A percentile compares a stretch with the other conserved stretches of the same genome.
phyloP scores from a whole-genome alignment of 2,329 filamentous ascomycete genomes.

The Hymenoscyphus infarciens region DNA sequence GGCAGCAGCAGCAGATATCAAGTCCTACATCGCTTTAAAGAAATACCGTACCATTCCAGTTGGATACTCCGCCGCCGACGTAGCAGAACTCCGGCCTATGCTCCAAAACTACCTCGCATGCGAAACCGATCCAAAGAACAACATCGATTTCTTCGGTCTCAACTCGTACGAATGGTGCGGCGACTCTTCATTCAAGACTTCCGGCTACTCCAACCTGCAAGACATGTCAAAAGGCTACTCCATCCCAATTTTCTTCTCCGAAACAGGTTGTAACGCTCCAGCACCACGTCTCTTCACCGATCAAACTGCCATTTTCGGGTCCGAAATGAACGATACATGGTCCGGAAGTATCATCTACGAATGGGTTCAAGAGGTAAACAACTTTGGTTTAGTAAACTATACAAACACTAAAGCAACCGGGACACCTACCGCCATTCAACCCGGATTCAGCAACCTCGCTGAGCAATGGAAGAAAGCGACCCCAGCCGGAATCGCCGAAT shows the following conservation, averaged over 20 bases:
- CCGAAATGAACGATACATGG: conserved; percentile 65
- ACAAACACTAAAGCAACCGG: conserved; percentile 55
- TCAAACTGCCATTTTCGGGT: conserved; percentile 72
- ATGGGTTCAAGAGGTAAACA: conserved; percentile 81
- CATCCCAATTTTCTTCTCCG: conserved; percentile 79
- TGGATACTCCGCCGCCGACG: conserved; percentile 62
- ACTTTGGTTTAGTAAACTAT: conserved; percentile 79
- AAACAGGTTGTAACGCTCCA: conserved; percentile 75
- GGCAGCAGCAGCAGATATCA: conserved; percentile 55
- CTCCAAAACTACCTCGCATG: conserved; percentile 73
- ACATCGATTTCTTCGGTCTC: conserved; percentile 60
- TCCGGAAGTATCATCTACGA: conserved; percentile 84
- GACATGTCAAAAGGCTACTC: conserved; percentile 62
- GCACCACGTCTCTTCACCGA: conserved; percentile 63
- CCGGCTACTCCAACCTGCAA: conserved; percentile 66
- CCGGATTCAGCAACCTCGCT: conserved; percentile 76
- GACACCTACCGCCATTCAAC: conserved; percentile 64
- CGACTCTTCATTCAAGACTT: conserved; percentile 51
- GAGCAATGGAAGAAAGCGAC: conserved; percentile 68
- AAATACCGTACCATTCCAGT: conserved; percentile 50
- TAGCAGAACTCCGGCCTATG: conserved; percentile 63
- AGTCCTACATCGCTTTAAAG: conserved; percentile 47
- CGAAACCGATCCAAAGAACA: conserved; percentile 58
- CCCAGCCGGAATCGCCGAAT: conserved; percentile 60
- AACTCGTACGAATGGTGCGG: conserved; percentile 67